Conservation (phyloP, 192 early-diverging fungal species). For the Gryganskiella cystojenkinii region DNA sequence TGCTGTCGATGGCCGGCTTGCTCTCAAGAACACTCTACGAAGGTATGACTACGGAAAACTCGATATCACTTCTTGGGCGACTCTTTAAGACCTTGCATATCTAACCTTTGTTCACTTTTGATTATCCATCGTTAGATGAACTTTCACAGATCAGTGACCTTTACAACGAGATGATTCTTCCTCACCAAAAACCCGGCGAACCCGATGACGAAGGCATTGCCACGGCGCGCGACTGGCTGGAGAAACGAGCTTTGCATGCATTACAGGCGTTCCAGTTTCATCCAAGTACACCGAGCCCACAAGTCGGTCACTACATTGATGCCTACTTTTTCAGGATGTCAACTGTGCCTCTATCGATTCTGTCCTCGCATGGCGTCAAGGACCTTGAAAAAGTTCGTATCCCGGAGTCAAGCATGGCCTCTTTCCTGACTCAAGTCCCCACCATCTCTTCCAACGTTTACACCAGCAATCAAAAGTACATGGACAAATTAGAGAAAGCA, state of each 20-base stretch:
- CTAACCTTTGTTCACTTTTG: not conserved
- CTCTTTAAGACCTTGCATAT: too few species aligned
- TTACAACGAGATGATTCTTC: constrained; percentile 58
- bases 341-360: constrained; percentile 60
- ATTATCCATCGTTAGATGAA: constrained; percentile 57
- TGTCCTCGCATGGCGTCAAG: constrained; percentile 75
- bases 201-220: constrained; percentile 55
- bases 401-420: constrained; percentile 65
- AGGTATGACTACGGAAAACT: too few species aligned
- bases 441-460: constrained; percentile 63
- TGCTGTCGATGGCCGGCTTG: constrained; percentile 79
- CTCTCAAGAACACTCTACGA: constrained; percentile 82
- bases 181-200: constrained; percentile 42
- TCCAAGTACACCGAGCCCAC: constrained; percentile 75
- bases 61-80: too few species aligned
- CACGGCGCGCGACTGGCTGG: constrained; percentile 59
- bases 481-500: constrained; percentile 61
- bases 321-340: constrained; percentile 67
- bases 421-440: constrained; percentile 75
- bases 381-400: constrained; percentile 64
- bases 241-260: constrained; percentile 73
- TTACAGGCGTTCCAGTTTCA: constrained; percentile 74
- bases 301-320: constrained; percentile 70
- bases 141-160: constrained; percentile 67
- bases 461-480: constrained; percentile 63